Base-by-base conservation (phyloP, 2,329 filamentous ascomycete genomes). In the Penicillium brevicompactum region DNA sequence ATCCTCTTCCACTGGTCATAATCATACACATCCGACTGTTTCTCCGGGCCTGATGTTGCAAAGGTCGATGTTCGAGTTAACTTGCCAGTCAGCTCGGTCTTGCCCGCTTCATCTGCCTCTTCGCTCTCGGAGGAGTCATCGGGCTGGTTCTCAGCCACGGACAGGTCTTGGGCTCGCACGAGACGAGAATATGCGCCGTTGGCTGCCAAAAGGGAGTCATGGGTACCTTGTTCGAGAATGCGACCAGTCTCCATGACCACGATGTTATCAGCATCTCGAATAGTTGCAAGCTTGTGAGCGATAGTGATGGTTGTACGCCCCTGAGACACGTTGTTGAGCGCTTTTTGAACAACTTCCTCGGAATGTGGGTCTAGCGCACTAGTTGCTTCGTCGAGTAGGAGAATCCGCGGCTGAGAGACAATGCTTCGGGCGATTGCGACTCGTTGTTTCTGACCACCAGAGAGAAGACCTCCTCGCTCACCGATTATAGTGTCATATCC, bases 361-460 rank as follows among this genome's bases (percentile, higher is more conserved):
- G 89, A 91, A 67, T 91, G 89, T 6, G 91, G 93, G 68, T 97
- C 92, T 0, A 97, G 81, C 5, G 91, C 90, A 32, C 88, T 91
- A 0, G 92, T 97, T 1, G 92, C 92, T 73, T 97, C 92, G 60
- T 97, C 92, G 3, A 97, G 85, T 1, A 97, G 83, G 1, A 96
- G 82, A 67, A 96, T 81, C 76, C 89, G 90, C 0, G 91, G 91
- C 62, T 95, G 86, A 4, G 87, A 90, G 16, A 95, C 87, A 46
- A 95, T 83, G 27, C 90, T 90, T 59, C 90, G 80, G 3, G 91
- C 90, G 70, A 96, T 94, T 5, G 91, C 89, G 62, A 96, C 91
- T 59, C 92, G 88, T 74, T 96, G 92, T 71, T 94, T 93, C 75
- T 96, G 92, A n/a, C 92, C 92, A 69, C 92, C 92, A 48, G 88